These are phyloP conservation scores for Penicillium sp. DNA, from an alignment of 2,329 filamentous ascomycete species.

Conservation along the genomic window DNA sequence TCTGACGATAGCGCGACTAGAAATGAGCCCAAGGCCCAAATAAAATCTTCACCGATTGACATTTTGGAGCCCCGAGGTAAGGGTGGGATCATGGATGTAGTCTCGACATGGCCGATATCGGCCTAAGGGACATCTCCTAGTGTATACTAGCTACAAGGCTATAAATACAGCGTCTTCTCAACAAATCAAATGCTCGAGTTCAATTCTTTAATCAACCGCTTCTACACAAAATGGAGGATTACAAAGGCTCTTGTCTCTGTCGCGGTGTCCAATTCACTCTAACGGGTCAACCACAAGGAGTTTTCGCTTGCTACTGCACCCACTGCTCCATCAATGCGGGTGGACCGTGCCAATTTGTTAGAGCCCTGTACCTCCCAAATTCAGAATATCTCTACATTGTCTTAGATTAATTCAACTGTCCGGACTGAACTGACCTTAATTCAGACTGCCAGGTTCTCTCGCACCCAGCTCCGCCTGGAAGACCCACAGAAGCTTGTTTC, in stretches of 20 bases:
- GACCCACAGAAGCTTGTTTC: slow-evolving; percentile 1
- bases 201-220: background rate
- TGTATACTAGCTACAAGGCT: background rate
- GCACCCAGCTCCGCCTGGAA: background rate
- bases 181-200: background rate
- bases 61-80: background rate
- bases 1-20: too few species aligned
- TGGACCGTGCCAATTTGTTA: background rate
- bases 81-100: too few species aligned
- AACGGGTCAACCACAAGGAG: background rate
- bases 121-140: background rate
- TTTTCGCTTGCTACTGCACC: background rate
- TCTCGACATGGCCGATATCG: background rate
- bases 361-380: background rate
- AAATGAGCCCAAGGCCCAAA: too few species aligned
- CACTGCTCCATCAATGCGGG: background rate
- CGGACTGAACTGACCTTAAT: background rate
- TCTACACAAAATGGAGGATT: background rate
- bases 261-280: background rate
- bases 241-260: background rate
- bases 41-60: too few species aligned
- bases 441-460: background rate
- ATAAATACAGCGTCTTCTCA: background rate
- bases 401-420: too few species aligned
- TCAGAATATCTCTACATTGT: too few species aligned